phyloP scores from a whole-genome alignment of 2,329 filamentous ascomycete species.

The Blastomyces gilchristii region DNA sequence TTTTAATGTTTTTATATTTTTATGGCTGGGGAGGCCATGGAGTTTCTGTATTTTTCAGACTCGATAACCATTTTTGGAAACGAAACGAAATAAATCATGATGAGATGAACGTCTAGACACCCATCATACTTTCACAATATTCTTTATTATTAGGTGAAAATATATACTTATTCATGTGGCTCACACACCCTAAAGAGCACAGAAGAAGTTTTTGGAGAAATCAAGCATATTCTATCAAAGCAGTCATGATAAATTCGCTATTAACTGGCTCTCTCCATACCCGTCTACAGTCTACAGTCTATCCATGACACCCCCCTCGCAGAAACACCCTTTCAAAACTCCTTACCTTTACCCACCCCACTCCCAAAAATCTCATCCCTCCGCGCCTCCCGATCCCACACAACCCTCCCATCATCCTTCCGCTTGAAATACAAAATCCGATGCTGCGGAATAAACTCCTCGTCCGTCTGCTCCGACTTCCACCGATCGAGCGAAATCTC shows the following conservation, averaged over 20 bases:
- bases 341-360: constrained; percentile 19
- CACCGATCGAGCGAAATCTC: constrained; percentile 42
- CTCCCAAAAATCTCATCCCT: constrained; percentile 41
- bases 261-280: background rate
- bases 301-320: background rate
- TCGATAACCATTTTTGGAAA: background rate
- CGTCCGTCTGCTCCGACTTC: constrained; percentile 45
- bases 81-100: background rate
- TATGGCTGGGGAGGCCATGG: background rate
- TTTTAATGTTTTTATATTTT: background rate
- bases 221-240: background rate
- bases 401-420: constrained; percentile 28
- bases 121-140: background rate
- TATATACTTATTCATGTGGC: background rate
- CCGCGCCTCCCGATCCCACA: constrained; percentile 43
- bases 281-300: background rate
- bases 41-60: background rate
- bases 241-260: background rate
- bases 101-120: background rate
- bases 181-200: background rate
- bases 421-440: constrained; percentile 43
- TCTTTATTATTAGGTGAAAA: background rate
- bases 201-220: background rate
- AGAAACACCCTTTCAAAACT: too few species aligned
- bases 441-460: constrained; percentile 49